Conservation (phyloP, 225 moss, liverwort and hornwort genomes). For the Ulota crispa region DNA sequence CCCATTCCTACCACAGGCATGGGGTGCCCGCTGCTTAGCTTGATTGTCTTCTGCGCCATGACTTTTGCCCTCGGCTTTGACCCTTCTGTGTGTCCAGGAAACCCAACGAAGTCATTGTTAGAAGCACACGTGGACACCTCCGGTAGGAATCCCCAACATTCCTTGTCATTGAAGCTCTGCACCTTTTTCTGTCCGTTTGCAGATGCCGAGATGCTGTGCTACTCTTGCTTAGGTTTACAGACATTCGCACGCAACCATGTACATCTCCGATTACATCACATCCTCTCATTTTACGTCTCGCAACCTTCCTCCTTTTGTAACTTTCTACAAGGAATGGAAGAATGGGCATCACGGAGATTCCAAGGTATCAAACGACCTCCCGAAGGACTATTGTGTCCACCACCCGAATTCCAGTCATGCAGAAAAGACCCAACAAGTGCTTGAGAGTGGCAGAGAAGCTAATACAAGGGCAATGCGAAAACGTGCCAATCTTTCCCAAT, state of each 20-base stretch:
- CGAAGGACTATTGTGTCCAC: background rate
- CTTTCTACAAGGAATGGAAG: background rate
- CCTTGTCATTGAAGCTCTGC: background rate
- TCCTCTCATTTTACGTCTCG: background rate
- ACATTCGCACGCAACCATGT: background rate
- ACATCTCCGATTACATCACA: background rate
- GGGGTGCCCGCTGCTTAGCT: slow-evolving; percentile 66
- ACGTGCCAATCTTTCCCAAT: background rate
- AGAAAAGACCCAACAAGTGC: background rate
- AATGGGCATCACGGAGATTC: background rate
- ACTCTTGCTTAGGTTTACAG: background rate
- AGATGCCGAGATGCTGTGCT: background rate
- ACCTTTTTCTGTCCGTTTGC: background rate
- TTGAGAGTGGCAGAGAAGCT: background rate
- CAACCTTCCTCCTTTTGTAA: background rate
- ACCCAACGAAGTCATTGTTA: background rate
- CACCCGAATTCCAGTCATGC: background rate
- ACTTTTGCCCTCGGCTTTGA: background rate
- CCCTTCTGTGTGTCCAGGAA: slow-evolving; percentile 2
- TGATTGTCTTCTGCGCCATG: slow-evolving; percentile 48
- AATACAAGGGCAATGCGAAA: background rate
- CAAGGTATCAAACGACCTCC: background rate
- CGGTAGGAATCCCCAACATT: no score
- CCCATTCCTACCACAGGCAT: slow-evolving; percentile 84
- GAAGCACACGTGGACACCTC: background rate